Percentiles rank a stretch among this genome's conserved stretches.
Conservation (phyloP, 2,329 filamentous ascomycete species). For the Microcera coccophila region DNA sequence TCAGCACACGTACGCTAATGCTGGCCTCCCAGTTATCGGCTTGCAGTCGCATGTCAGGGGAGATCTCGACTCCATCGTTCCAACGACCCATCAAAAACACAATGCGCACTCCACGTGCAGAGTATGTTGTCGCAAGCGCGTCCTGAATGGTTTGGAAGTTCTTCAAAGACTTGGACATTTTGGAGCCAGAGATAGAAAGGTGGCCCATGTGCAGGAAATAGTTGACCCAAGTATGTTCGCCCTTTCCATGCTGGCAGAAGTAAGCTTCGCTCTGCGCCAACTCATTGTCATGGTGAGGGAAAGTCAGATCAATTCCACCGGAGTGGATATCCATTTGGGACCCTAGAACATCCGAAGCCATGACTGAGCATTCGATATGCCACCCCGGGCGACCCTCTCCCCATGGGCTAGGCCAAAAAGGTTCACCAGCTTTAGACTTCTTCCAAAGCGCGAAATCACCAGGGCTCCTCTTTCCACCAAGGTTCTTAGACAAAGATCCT, state of each 20-base stretch:
- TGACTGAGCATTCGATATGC: conserved; percentile 96
- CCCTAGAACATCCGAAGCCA: conserved; percentile 87
- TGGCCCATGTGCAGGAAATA: conserved; percentile 97
- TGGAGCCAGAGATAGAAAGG: conserved; percentile 75
- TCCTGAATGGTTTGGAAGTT: conserved; percentile 94
- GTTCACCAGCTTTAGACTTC: conserved; percentile 84
- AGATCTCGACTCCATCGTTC: conserved; percentile 90
- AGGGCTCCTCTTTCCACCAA: conserved; percentile 65
- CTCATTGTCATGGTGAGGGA: conserved; percentile 92
- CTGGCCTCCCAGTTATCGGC: conserved; percentile 77
- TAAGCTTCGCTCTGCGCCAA: conserved; percentile 88
- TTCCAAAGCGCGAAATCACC: conserved; percentile 96
- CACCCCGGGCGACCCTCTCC: conserved; percentile 84
- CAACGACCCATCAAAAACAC: conserved; percentile 85
- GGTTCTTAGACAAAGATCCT: conserved; percentile 65
- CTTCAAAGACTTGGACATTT: conserved; percentile 95
- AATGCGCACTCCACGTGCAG: conserved; percentile 73
- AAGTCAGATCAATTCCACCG: conserved; percentile 84
- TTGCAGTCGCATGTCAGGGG: conserved; percentile 71
- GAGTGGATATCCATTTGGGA: conserved; percentile 87
- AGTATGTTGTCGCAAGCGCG: conserved; percentile 67
- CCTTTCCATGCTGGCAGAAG: conserved; percentile 54
- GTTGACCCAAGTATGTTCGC: conserved; percentile 77
- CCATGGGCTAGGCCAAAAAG: conserved; percentile 85
- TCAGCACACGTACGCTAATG: conserved; percentile 53